A percentile compares a stretch with the other conserved stretches of the same genome.
Evolutionary conservation across 305 asterid species (phyloP).

Genomic region (Fraxinus paxiana): DNA sequence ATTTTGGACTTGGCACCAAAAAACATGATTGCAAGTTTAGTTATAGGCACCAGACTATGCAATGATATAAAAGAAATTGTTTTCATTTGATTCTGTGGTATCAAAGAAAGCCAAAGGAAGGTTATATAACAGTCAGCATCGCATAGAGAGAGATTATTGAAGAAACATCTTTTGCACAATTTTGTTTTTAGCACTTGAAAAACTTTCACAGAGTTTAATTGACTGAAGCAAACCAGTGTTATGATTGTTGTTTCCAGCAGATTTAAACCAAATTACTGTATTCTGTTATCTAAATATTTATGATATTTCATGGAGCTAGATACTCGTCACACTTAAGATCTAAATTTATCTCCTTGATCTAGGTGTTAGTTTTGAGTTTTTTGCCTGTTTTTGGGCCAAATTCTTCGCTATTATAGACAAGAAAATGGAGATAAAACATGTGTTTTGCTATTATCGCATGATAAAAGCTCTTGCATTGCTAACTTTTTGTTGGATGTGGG

Average conservation of each 20-base stretch:
- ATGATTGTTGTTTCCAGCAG: background rate
- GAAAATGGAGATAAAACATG: background rate
- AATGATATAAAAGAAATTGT: background rate
- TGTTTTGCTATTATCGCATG: background rate
- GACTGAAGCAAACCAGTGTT: background rate
- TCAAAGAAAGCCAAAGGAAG: background rate
- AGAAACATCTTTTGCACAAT: background rate
- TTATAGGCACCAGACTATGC: background rate
- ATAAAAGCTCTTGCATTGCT: background rate
- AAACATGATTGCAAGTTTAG: slow-evolving; percentile 11
- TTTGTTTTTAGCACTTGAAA: background rate
- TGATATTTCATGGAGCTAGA: background rate
- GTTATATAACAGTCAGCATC: background rate
- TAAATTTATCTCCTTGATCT: background rate
- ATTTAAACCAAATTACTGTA: background rate
- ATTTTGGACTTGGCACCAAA: background rate
- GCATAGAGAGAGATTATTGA: background rate
- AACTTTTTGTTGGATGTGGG: background rate
- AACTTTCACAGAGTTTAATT: background rate
- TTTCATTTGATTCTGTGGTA: background rate
- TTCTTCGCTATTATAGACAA: background rate
- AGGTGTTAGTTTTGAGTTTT: background rate
- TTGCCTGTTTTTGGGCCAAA: background rate
- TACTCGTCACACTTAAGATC: background rate
- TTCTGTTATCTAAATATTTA: background rate